Base-by-base conservation (phyloP, 2,329 filamentous ascomycete genomes). In the Elsinoe australis region DNA sequence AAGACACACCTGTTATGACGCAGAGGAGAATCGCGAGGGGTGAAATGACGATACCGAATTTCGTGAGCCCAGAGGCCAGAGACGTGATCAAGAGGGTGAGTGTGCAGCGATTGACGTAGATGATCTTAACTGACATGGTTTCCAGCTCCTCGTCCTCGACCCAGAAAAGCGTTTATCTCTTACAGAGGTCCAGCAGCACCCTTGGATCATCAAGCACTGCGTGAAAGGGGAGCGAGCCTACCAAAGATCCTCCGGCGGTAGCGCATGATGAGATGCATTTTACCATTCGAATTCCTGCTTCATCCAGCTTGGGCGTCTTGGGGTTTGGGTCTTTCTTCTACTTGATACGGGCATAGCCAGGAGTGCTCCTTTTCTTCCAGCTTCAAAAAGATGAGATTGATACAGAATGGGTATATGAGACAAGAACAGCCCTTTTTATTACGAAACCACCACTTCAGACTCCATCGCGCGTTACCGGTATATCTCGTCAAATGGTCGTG, bases 401-500 rank as follows among this genome's bases (percentile, higher is more conserved):
- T 48, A 48, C 34, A 31, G 45, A 48, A 36, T 48, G 45, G 45
- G 45, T 36, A 38, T 48, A 48, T 48, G 33, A 38, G 22, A 38
- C 32, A 26, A 26, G 31, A 34, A 14, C 44, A 35, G 17, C 18
- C 31, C 18, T 24, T 47, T 15, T 12, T 47, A 33, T 33, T 31
- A 34, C 33, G 29, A 26, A 48, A 5, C 29, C 28, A 14, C 29
- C 29, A 5, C 15, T 18, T 31, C 10, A 19, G 29, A 14, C 17
- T 38, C 22, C 26, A 12, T 29, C 26, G 21, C 36, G 10, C 31
- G 19, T 61, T 54, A 90, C 64, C 87, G 82, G 66, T 95, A 98
- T 47, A 98, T 88, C 64, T 96, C 90, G 65, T 96, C 88, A 67
- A 98, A 98, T 2, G 92, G 92, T 60, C 92, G 75, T 3, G 90